These are phyloP conservation scores for Polymyxa betae DNA, from an alignment of 208 protist genomes.

Conservation along the genomic window DNA sequence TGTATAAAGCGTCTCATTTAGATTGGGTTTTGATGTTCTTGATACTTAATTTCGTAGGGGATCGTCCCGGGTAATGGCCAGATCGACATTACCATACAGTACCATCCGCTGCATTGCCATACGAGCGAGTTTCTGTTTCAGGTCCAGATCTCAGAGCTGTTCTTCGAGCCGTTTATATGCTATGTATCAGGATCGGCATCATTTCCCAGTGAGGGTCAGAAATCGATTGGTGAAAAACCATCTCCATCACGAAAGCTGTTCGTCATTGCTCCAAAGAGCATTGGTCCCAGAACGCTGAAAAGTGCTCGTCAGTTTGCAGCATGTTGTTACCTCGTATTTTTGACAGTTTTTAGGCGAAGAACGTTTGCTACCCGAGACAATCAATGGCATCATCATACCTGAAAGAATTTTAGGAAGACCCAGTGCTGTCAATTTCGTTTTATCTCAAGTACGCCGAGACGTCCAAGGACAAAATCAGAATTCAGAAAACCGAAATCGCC, in stretches of 20 bases:
- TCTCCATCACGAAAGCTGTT: neutral
- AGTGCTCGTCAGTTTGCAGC: neutral
- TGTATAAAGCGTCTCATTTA: neutral
- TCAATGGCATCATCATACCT: neutral
- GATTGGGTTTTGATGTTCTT: neutral
- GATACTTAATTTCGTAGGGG: neutral
- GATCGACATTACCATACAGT: neutral
- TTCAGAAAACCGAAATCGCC: neutral
- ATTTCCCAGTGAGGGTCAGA: neutral
- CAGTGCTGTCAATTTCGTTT: neutral
- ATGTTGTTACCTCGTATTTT: neutral
- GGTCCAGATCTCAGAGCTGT: constrained; percentile 8
- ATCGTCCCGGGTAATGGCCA: neutral
- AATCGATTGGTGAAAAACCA: neutral
- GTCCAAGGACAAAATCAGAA: no score
- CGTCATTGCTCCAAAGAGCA: neutral
- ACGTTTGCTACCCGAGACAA: neutral
- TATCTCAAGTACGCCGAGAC: neutral
- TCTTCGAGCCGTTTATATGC: constrained; percentile 31
- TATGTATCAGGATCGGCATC: neutral
- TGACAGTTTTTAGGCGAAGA: neutral
- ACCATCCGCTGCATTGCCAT: neutral
- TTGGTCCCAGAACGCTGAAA: neutral
- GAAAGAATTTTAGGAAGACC: neutral
- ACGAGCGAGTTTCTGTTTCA: neutral